Base-by-base conservation (phyloP, 345 rosid species). In the Aurinia saxatilis region DNA sequence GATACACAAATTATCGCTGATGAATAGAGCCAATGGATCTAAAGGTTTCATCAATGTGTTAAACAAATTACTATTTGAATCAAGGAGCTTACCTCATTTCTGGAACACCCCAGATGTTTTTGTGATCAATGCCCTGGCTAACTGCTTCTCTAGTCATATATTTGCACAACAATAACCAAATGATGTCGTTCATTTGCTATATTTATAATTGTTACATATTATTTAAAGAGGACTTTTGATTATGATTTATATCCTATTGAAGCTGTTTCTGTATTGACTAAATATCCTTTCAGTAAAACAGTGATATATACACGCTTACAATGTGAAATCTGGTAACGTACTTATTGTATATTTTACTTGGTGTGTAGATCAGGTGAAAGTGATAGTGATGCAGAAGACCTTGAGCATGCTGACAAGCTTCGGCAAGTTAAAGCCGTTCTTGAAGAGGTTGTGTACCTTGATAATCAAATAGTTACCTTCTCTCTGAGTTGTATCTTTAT, bases 371-470 rank as follows among this genome's bases (percentile, higher is more conserved):
- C 89, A 45, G 97, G 84, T 66, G 97, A 85, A 78, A 86, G 98
- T 83, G 99, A 95, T 57, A 90, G 89, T 63, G 99, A 95, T 81
- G 93, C 99, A 41, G 99, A 95, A 78, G 99, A 87, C 75, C 58
- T 84, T 63, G 99, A 95, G 77, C 99, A 95, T 73, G 96, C 98
- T 69, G 99, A 95, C 77, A 95, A 90, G 84, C 90, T 95, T 78
- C 95, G 95, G 33, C 99, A 88, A 77, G 99, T 95, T 41, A 95
- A 90, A 83, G 97, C 92, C 30, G 99, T 90, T 50, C 95, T 95
- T 58, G 99, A 90, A 75, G 99, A 95, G 99, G 99, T 90, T 57
- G 67, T 57, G 10, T 36, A 12, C 41, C 10, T 41, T 50, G 23
- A 52, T 52, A 12, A 38, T 66, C 10, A 37, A 7, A 39, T 12